phyloP scores from a whole-genome alignment of 2,329 filamentous ascomycete species.

The Fusarium sp. region DNA sequence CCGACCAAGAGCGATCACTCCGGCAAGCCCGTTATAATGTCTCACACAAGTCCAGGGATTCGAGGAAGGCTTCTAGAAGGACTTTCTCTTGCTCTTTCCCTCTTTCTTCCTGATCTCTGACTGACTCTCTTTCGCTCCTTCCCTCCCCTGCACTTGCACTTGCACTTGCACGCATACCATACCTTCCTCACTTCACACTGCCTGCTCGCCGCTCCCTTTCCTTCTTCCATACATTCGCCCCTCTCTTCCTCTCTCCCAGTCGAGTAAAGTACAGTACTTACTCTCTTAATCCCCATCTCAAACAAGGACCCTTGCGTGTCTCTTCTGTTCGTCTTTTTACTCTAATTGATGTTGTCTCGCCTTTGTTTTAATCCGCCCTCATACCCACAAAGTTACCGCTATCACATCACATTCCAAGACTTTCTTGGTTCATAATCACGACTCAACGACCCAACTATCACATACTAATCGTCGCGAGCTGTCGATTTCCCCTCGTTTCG shows the following conservation, averaged over 20 bases:
- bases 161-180: not conserved
- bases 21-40: slow-evolving; percentile 49
- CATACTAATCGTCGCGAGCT: slow-evolving; percentile 44
- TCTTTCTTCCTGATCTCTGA: slow-evolving; percentile 14
- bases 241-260: slow-evolving; percentile 17
- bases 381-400: slow-evolving; percentile 20
- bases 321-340: slow-evolving; percentile 18
- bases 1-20: slow-evolving; percentile 43
- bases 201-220: not conserved
- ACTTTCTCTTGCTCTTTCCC: slow-evolving; percentile 20
- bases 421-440: slow-evolving; percentile 27
- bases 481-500: slow-evolving; percentile 44
- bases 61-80: slow-evolving; percentile 50
- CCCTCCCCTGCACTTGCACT: slow-evolving; percentile 16
- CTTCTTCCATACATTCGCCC: slow-evolving; percentile 18
- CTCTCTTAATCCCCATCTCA: slow-evolving; percentile 20
- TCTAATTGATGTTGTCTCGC: slow-evolving; percentile 34
- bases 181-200: not conserved
- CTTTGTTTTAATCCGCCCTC: slow-evolving; percentile 31
- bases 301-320: slow-evolving; percentile 30
- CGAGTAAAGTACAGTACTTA: slow-evolving; percentile 16
- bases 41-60: slow-evolving; percentile 43
- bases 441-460: slow-evolving; percentile 33
- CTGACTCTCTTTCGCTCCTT: slow-evolving; percentile 7
- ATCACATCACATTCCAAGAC: slow-evolving; percentile 19